Evolutionary conservation across 371 early-diverging fungal species (phyloP), one percentile per base, ranked within the genome.

Genomic region (Lichtheimia hyalospora): DNA sequence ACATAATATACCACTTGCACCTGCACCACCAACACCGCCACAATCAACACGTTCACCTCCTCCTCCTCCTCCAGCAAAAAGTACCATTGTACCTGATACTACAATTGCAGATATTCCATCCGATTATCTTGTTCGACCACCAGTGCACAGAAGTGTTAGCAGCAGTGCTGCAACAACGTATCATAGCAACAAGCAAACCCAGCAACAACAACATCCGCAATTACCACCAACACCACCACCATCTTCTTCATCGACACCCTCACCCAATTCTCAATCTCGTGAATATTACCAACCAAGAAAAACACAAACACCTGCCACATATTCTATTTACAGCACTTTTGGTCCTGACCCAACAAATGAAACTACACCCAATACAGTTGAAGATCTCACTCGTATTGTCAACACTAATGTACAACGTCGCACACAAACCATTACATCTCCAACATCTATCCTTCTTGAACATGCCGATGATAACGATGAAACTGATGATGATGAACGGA

Each of bases 241-340:
- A 25, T 73, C 73, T 24, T 64, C 69, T 4, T 58, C 64, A 41
- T 68, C 34, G 0, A 34, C 34, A 8, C 34, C 34, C 10, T 34
- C 34, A 34, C 34, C 34, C 34, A 34, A 5, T 8, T 34, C 34
- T 34, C 34, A 34, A 34, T 34, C 34, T 34, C 34, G 34, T 34
- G 34, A 8, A 34, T 34, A 34, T 34, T 34, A 34, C 10, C 34
- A 34, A 10, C 34, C 34, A 34, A 34, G 34, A 10, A 71, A 54
- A 46, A 16, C 18, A 16, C 44, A 18, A 18, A 68, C 71, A 1
- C 53, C 69, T 6, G 67, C 58, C 6, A 63, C 69, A 3, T 66
- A 67, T 55, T 75, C 75, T 7, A 63, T 75, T 7, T 75, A 75
- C 55, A 72, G 73, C 46, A 73, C 77, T 21, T 73, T 70, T 69